A percentile compares a stretch with the other conserved stretches of the same genome.
phyloP scores from a whole-genome alignment of 208 protist species.

The Spongospora subterranea region DNA sequence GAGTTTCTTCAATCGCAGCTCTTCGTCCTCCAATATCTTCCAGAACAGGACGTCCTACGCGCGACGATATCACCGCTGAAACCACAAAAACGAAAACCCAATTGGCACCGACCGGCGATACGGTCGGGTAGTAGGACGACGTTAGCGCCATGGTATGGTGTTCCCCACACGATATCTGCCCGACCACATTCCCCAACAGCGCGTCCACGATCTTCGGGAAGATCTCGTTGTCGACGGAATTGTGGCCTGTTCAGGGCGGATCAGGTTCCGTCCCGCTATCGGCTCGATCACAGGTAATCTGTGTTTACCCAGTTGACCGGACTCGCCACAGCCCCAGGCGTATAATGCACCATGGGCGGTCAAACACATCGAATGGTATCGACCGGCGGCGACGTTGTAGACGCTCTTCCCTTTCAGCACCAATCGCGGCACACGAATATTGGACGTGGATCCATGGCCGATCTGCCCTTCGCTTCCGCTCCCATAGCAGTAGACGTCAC shows the following conservation, averaged over 20 bases:
- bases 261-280: not conserved
- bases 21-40: conserved; percentile 35
- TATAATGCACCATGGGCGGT: conserved; percentile 55
- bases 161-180: conserved; percentile 61
- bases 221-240: conserved; percentile 60
- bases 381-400: conserved; percentile 53
- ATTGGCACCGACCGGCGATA: not conserved
- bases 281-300: not conserved
- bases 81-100: too few relatives aligned
- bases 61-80: too few relatives aligned
- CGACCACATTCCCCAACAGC: conserved; percentile 63
- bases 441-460: conserved; percentile 59
- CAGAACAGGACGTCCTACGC: conserved; percentile 13
- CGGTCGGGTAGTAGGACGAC: conserved; percentile 38
- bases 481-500: conserved; percentile 66
- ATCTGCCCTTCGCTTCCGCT: conserved; percentile 67
- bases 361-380: conserved; percentile 62
- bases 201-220: conserved; percentile 59
- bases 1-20: conserved; percentile 39
- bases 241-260: not conserved
- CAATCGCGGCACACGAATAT: conserved; percentile 58
- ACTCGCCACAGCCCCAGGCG: conserved; percentile 64
- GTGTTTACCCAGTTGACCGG: conserved; percentile 59
- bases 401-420: conserved; percentile 64
- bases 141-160: conserved; percentile 61